Conservation (phyloP, 352 stramenopile genomes). For the Pythium scleroteichum region DNA sequence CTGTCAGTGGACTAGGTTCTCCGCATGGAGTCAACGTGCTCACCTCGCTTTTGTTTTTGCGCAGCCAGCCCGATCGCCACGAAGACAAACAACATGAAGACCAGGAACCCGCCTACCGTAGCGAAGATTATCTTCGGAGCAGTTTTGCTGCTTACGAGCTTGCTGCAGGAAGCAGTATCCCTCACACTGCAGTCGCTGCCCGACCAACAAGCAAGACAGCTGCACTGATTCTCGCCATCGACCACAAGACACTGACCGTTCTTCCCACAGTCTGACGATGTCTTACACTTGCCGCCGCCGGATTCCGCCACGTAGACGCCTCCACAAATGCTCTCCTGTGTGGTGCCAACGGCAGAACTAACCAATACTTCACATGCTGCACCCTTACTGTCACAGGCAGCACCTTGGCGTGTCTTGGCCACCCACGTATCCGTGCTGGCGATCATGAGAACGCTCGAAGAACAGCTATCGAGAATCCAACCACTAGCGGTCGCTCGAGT, state of each 20-base stretch:
- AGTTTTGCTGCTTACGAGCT: slow-evolving; percentile 53
- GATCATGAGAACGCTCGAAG: slow-evolving; percentile 52
- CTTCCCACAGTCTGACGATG: slow-evolving; percentile 62
- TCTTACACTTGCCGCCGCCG: slow-evolving; percentile 65
- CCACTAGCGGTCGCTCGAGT: slow-evolving; percentile 48
- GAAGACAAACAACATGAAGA: slow-evolving; percentile 77
- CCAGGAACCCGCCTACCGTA: slow-evolving; percentile 68
- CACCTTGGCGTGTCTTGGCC: slow-evolving; percentile 68
- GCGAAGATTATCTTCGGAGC: slow-evolving; percentile 77
- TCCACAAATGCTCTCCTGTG: slow-evolving; percentile 78
- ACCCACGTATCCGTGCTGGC: slow-evolving; percentile 64
- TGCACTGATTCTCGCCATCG: slow-evolving; percentile 68
- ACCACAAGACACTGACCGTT: slow-evolving; percentile 74
- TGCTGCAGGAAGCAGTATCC: slow-evolving; percentile 66
- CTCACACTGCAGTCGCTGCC: slow-evolving; percentile 78
- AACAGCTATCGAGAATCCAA: slow-evolving; percentile 73
- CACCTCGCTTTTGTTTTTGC: slow-evolving; percentile 75
- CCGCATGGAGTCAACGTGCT: slow-evolving; percentile 4
- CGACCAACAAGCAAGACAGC: slow-evolving; percentile 76
- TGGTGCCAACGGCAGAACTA: slow-evolving; percentile 50
- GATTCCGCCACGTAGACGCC: slow-evolving; percentile 53
- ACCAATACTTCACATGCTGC: slow-evolving; percentile 67
- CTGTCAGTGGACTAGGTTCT: not conserved
- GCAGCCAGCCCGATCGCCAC: slow-evolving; percentile 65
- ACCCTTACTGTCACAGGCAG: slow-evolving; percentile 64